Conservation (phyloP, 768 basidiomycete genomes). For the Kwoniella bestiolae region DNA sequence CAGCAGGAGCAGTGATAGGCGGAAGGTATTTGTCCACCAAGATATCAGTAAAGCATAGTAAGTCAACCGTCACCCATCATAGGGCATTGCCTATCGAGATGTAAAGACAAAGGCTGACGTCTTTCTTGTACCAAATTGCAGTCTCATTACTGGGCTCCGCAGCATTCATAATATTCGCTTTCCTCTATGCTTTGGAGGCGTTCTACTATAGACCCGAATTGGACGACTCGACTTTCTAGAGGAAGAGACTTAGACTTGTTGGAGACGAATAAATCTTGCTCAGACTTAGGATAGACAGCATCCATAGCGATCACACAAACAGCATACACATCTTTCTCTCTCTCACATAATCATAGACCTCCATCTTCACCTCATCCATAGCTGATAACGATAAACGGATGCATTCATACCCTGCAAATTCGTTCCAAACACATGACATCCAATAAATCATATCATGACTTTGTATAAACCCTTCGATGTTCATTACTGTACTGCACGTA, state of each 20-base stretch:
- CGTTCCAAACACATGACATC: too few relatives aligned
- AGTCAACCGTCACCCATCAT: constrained; percentile 52
- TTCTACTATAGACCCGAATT: constrained; percentile 35
- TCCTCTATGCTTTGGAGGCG: constrained; percentile 76
- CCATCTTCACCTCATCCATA: too few relatives aligned
- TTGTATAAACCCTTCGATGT: too few relatives aligned
- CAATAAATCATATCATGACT: neutral
- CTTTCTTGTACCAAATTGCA: constrained; percentile 54
- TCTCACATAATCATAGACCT: neutral
- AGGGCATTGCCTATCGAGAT: too few relatives aligned
- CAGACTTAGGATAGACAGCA: too few relatives aligned
- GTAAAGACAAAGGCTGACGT: neutral
- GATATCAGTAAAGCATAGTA: constrained; percentile 93
- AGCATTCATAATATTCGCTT: constrained; percentile 81
- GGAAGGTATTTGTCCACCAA: constrained; percentile 90
- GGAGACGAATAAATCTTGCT: neutral
- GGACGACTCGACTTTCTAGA: neutral
- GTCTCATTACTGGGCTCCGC: constrained; percentile 81
- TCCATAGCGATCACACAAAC: too few relatives aligned
- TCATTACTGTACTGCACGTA: too few relatives aligned
- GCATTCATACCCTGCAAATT: neutral
- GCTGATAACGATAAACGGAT: neutral
- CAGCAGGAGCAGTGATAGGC: constrained; percentile 86
- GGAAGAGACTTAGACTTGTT: too few relatives aligned
- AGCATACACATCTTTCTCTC: neutral